Percentiles rank a stretch among this genome's conserved stretches.
phyloP scores from a whole-genome alignment of 768 basidiomycete genomes.

The Phlebiopsis gigantea region DNA sequence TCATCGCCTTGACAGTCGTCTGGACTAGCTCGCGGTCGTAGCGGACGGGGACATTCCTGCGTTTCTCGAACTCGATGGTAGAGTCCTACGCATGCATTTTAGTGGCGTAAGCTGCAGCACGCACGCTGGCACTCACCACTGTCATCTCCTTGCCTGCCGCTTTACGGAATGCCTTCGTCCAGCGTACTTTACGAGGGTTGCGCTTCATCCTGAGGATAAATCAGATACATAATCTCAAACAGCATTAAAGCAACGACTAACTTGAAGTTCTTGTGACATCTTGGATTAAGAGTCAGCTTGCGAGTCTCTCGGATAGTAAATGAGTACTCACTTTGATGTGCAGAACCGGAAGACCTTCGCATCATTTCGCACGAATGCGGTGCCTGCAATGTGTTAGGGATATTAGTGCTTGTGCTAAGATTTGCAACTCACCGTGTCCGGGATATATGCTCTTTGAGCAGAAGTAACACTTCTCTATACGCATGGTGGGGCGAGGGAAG shows the following conservation, averaged over 20 bases:
- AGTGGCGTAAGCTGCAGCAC: background rate
- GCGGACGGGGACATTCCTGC: slow-evolving; percentile 93
- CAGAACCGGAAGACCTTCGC: slow-evolving; percentile 98
- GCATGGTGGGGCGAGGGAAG: slow-evolving; percentile 44
- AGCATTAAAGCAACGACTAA: slow-evolving; percentile 28
- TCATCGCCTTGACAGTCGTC: slow-evolving; percentile 95
- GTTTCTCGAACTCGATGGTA: slow-evolving; percentile 98
- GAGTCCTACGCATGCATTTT: slow-evolving; percentile 60
- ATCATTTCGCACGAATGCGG: slow-evolving; percentile 96
- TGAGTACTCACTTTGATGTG: slow-evolving; percentile 79
- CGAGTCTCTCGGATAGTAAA: background rate
- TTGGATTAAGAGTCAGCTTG: slow-evolving; percentile 25
- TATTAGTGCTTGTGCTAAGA: background rate
- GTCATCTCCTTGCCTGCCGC: slow-evolving; percentile 99
- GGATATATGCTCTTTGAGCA: slow-evolving; percentile 97
- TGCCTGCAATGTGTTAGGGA: slow-evolving; percentile 40
- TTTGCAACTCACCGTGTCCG: slow-evolving; percentile 74
- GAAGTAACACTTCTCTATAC: slow-evolving; percentile 98
- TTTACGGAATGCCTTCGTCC: slow-evolving; percentile 99
- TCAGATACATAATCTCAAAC: background rate
- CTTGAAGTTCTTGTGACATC: slow-evolving; percentile 99
- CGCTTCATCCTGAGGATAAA: slow-evolving; percentile 81
- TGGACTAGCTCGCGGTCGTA: slow-evolving; percentile 93
- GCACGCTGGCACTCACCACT: slow-evolving; percentile 52
- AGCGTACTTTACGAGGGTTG: slow-evolving; percentile 96